These are phyloP conservation scores for Erucastrum elatum DNA, from an alignment of 345 rosid genomes.

Conservation along the genomic window DNA sequence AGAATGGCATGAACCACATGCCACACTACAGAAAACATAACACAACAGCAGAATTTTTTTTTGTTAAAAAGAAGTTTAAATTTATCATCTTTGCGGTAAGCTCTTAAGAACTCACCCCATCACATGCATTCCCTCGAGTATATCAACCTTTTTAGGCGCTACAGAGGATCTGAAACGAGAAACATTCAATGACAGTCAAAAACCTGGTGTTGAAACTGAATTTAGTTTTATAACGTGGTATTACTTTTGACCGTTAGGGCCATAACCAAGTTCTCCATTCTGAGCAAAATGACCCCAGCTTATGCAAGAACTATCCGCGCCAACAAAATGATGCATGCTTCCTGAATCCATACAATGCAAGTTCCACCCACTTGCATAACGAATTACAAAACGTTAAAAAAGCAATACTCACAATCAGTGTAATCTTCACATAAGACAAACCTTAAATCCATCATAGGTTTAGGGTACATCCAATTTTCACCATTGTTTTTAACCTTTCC, in stretches of 20 bases:
- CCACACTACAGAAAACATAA: conserved; percentile 59
- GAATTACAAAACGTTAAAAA: background rate
- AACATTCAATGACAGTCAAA: conserved; percentile 4
- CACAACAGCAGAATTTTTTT: background rate
- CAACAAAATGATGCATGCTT: conserved; percentile 93
- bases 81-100: background rate
- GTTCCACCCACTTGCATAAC: conserved; percentile 85
- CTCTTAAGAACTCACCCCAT: conserved; percentile 55
- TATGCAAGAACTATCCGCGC: conserved; percentile 95
- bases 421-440: conserved; percentile 31
- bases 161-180: conserved; percentile 76
- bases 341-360: conserved; percentile 98
- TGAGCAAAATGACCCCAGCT: conserved; percentile 91
- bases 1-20: conserved; percentile 86
- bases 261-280: conserved; percentile 95
- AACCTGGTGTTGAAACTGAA: conserved; percentile 9
- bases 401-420: background rate
- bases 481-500: conserved; percentile 90
- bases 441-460: conserved; percentile 99
- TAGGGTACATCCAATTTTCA: conserved; percentile 99
- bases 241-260: conserved; percentile 92
- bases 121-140: too few relatives aligned
- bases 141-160: conserved; percentile 87
- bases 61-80: background rate
- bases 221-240: conserved; percentile 7